A percentile compares a stretch with the other conserved stretches of the same genome.
phyloP scores from a whole-genome alignment of 805 yeast species.

The Ogataea paraovalis region DNA sequence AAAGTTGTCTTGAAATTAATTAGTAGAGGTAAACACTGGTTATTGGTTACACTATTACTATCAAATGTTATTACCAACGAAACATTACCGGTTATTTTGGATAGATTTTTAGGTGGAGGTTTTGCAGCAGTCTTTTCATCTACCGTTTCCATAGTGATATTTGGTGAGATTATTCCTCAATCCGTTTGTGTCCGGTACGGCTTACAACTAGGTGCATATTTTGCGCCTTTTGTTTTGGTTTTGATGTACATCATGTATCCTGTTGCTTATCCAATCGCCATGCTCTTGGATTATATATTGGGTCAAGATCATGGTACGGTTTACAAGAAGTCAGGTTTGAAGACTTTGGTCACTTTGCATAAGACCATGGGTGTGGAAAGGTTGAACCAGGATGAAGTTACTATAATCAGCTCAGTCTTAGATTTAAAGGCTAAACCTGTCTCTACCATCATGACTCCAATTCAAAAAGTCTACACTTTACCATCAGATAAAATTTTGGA shows the following conservation, averaged over 20 bases:
- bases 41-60: conserved; percentile 78
- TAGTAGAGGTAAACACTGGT: conserved; percentile 92
- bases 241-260: conserved; percentile 92
- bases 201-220: conserved; percentile 81
- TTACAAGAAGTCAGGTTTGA: conserved; percentile 87
- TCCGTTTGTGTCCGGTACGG: conserved; percentile 92
- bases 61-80: conserved; percentile 92
- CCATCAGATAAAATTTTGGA: conserved; percentile 78
- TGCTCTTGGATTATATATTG: conserved; percentile 70
- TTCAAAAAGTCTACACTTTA: conserved; percentile 84
- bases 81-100: conserved; percentile 89
- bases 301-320: conserved; percentile 98
- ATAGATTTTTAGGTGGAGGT: conserved; percentile 92
- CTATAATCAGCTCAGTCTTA: conserved; percentile 88
- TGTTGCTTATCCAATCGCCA: conserved; percentile 84
- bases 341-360: conserved; percentile 89
- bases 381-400: conserved; percentile 90
- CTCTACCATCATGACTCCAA: conserved; percentile 87
- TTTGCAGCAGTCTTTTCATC: conserved; percentile 94
- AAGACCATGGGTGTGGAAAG: conserved; percentile 94
- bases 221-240: conserved; percentile 79
- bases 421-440: conserved; percentile 92
- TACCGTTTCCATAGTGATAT: conserved; percentile 88
- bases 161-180: conserved; percentile 97
- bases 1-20: conserved; percentile 66